Percentiles rank a stretch among this genome's conserved stretches.
These are phyloP conservation scores for Debaryomycetaceae sp. DNA, from an alignment of 1,139 yeast genomes.

Conservation along the genomic window DNA sequence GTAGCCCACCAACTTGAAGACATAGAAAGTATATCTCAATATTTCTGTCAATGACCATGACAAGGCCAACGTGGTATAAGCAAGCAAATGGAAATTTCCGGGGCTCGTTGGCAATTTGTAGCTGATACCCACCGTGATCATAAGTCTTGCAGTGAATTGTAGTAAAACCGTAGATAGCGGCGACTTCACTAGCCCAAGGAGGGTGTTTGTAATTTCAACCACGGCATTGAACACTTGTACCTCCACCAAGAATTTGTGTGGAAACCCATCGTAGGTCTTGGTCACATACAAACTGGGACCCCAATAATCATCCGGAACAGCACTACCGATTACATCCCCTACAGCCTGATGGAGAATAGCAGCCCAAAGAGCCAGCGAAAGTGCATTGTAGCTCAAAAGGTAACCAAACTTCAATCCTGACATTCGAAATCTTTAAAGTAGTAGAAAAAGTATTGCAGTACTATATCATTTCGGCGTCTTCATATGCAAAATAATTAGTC, in stretches of 20 bases:
- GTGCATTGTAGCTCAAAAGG: constrained; percentile 51
- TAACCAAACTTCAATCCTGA: constrained; percentile 6
- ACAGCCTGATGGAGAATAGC: constrained; percentile 33
- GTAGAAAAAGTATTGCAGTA: too few relatives aligned
- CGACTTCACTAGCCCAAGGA: constrained; percentile 27
- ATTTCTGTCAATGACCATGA: constrained; percentile 38
- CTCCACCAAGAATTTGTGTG: constrained; percentile 28
- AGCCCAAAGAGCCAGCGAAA: constrained; percentile 68
- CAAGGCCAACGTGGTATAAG: constrained; percentile 22
- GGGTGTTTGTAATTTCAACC: constrained; percentile 24
- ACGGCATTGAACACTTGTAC: constrained; percentile 29
- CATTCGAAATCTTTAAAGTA: too few relatives aligned
- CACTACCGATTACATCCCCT: constrained; percentile 9
- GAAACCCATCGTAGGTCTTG: constrained; percentile 13
- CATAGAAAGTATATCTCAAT: constrained; percentile 29
- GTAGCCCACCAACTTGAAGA: constrained; percentile 12
- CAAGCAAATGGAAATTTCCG: constrained; percentile 24
- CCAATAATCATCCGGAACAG: neutral
- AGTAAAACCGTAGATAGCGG: constrained; percentile 26
- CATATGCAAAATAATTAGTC: too few relatives aligned
- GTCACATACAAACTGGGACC: neutral
- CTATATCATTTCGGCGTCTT: too few relatives aligned
- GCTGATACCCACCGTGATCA: constrained; percentile 31
- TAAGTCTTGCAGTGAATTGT: constrained; percentile 32
- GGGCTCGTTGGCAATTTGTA: constrained; percentile 28